Base-by-base conservation (phyloP, 2,329 filamentous ascomycete genomes). In the Daldinia sp. region DNA sequence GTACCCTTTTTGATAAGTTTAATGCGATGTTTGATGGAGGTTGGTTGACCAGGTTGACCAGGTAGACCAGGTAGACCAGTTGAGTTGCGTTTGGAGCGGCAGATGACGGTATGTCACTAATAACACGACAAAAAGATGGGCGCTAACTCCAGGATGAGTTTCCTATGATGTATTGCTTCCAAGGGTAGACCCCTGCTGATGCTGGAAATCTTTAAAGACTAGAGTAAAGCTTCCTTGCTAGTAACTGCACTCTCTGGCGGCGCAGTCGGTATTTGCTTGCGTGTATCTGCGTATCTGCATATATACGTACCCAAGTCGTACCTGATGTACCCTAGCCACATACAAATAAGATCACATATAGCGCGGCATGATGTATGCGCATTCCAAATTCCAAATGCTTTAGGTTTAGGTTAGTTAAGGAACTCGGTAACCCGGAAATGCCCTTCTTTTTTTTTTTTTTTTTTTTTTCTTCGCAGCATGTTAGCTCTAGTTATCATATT, bases 121-220 rank as follows among this genome's bases (percentile, higher is more conserved):
- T 63, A 57, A 61, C 46, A 57, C 35, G 59, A 57, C 63, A 66
- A 69, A 66, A 69, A 60, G 67, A 71, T 68, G 64, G 66, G 62
- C 67, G 63, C 57, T 60, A 62, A 44, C 59, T 61, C 55, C 63
- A 67, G 66, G 62, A 72, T 73, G 72, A 74, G 69, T 64, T 69
- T 69, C 70, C 71, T 73, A 76, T 76, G 74, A 77, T 77, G 75
- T 74, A 72, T 65, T 68, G 13, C 35, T 60, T 68, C 50, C 44
- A 48, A 67, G 50, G 57, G 41, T 10, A 33, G 50, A 62, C 50
- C 68, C 68, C 61, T 70, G 68, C 30, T 42, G 2, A n/a, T 30
- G 23, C 46, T 30, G 1, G 13, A 50, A 50, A 50, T 50, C 23
- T 10, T 50, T 37, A 33, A 65, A 60, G 15, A 44, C 50, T 42